Percentiles rank a stretch among this genome's conserved stretches.
Conservation (phyloP, 768 basidiomycete genomes). For the Ephemerocybe angulata region DNA sequence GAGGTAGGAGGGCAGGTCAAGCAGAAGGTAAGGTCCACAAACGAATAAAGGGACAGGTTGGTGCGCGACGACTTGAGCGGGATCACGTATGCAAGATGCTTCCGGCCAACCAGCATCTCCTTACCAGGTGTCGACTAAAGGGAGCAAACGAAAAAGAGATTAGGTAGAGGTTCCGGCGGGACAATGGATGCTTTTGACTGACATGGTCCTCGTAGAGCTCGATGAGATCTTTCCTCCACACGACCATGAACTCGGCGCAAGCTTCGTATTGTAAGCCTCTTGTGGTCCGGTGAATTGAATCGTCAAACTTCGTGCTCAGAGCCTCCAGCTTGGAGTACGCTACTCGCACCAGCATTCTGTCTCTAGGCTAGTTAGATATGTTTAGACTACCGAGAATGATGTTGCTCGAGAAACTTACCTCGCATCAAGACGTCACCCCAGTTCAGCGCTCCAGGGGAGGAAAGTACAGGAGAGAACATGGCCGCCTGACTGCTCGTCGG, state of each 20-base stretch:
- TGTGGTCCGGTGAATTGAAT: slow-evolving; percentile 60
- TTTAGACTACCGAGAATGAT: slow-evolving; percentile 4
- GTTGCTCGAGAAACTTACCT: slow-evolving; percentile 44
- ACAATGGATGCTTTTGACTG: slow-evolving; percentile 28
- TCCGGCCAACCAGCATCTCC: slow-evolving; percentile 66
- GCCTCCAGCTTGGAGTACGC: slow-evolving; percentile 57
- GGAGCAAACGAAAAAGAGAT: slow-evolving; percentile 12
- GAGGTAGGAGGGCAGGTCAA: slow-evolving; percentile 61
- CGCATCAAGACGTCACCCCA: slow-evolving; percentile 64
- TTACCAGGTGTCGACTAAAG: slow-evolving; percentile 58
- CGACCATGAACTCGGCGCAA: slow-evolving; percentile 82
- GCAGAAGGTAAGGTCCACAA: slow-evolving; percentile 81
- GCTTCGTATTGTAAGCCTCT: slow-evolving; percentile 58
- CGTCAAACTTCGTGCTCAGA: slow-evolving; percentile 56
- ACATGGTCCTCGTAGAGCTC: slow-evolving; percentile 89
- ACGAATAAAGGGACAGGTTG: slow-evolving; percentile 80
- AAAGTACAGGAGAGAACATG: slow-evolving; percentile 21
- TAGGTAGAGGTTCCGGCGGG: neutral
- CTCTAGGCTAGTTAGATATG: slow-evolving; percentile 38
- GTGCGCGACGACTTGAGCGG: slow-evolving; percentile 65
- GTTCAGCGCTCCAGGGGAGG: slow-evolving; percentile 22
- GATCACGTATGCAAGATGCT: slow-evolving; percentile 75
- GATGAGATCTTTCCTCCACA: slow-evolving; percentile 72
- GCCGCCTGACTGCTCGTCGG: slow-evolving; percentile 69
- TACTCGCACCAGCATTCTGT: slow-evolving; percentile 85